Percentiles rank a stretch among this genome's conserved stretches.
phyloP scores from a whole-genome alignment of 352 stramenopile genomes.

The Phytopythium boreale region DNA sequence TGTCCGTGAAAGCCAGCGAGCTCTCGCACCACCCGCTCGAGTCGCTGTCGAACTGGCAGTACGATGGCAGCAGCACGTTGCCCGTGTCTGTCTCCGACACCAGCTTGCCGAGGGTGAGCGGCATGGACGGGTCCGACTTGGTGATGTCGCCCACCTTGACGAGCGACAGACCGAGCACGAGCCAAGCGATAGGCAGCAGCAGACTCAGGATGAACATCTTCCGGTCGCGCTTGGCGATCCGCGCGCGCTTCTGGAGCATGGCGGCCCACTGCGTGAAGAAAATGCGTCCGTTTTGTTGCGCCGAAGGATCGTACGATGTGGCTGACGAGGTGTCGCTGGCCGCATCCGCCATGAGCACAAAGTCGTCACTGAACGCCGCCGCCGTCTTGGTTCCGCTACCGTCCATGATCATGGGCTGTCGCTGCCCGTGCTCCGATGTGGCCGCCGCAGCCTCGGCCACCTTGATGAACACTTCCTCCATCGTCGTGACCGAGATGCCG shows the following conservation, averaged over 20 bases:
- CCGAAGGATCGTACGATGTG: not conserved
- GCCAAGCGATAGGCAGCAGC: constrained; percentile 76
- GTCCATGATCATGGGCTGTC: not conserved
- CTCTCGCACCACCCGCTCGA: constrained; percentile 45
- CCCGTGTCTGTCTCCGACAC: not conserved
- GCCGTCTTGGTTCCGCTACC: constrained; percentile 29
- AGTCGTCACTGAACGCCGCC: constrained; percentile 13
- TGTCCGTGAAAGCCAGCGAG: constrained; percentile 25
- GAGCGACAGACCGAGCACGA: constrained; percentile 67
- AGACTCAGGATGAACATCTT: constrained; percentile 79
- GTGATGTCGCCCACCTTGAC: constrained; percentile 36
- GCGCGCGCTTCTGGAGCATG: constrained; percentile 88
- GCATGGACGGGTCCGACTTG: constrained; percentile 5
- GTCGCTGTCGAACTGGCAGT: constrained; percentile 33
- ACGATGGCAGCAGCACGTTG: constrained; percentile 30
- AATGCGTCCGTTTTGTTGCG: constrained; percentile 15
- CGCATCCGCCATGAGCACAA: constrained; percentile 54
- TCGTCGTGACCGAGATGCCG: constrained; percentile 88
- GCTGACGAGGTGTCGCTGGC: constrained; percentile 41
- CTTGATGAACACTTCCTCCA: constrained; percentile 92
- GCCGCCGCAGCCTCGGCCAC: constrained; percentile 45
- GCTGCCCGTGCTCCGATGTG: not conserved
- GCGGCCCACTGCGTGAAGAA: constrained; percentile 88
- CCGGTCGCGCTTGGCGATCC: constrained; percentile 90
- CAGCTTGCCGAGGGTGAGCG: not conserved